Evolutionary conservation across 1,284 basidiomycete genomes (phyloP), one percentile per base, ranked within the genome.

Genomic region (Anthracocystis panici-leucophaei): DNA sequence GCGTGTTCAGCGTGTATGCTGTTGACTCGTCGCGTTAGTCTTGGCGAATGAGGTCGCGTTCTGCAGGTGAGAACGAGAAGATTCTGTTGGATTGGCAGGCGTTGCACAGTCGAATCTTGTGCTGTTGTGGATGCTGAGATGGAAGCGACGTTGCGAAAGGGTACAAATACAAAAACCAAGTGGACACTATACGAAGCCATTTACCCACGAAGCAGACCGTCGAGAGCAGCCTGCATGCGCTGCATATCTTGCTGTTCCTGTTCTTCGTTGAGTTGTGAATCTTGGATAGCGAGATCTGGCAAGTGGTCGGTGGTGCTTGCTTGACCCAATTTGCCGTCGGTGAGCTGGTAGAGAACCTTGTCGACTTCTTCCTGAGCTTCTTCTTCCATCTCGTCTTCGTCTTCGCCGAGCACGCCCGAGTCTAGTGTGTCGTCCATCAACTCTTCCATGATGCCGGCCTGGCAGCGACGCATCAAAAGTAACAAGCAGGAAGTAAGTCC

Each of bases 341-440:
- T 99, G 66, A 99, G 89, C 70, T 98, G 94, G 80, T 92, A 97
- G 42, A 99, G 86, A 3, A 99, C 93, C 85, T 96, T 97, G 85
- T 99, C 96, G 12, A 99, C 94, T 84, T 99, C 97, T 21, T 90
- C 93, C 81, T 98, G 94, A 0, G 97, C 97, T 86, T 99, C 97
- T 78, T 96, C 95, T 81, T 97, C 94, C 53, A 99, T 86, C 78
- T 95, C 95, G 70, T 96, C 94, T 57, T 97, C 95, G 69, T 97
- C 95, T 60, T 86, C 84, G 45, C 83, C 84, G 1, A 87, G 83
- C 23, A 85, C 79, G 54, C 85, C 78, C 21, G 81, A 75, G 38
- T 87, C 87, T 42, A 87, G 78, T 14, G 86, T 85, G 61, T 87
- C 87, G 42, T 87, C 86, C 62, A 87, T 79, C 78, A 87, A 84